These are phyloP conservation scores for Hypoxylon sp. DNA, from an alignment of 2,329 filamentous ascomycete genomes.

Conservation along the genomic window DNA sequence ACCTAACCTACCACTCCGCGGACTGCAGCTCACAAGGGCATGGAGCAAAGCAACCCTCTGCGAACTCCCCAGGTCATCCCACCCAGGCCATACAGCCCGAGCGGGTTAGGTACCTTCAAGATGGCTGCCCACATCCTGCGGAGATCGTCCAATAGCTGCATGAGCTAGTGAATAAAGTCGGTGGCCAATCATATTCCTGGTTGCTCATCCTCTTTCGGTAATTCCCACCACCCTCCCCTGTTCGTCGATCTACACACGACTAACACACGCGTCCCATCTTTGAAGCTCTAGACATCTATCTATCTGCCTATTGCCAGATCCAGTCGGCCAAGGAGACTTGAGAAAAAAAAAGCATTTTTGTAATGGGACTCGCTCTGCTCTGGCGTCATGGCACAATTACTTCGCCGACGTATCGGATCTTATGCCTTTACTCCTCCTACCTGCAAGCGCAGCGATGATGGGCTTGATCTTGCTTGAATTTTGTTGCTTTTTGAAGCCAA, in stretches of 20 bases:
- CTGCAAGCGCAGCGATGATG: slow-evolving; percentile 16
- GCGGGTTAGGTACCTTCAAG: slow-evolving; percentile 18
- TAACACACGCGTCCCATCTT: slow-evolving; percentile 32
- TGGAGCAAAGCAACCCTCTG: slow-evolving; percentile 19
- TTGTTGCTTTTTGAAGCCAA: slow-evolving; percentile 20
- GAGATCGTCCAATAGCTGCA: slow-evolving; percentile 40
- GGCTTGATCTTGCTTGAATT: slow-evolving; percentile 1
- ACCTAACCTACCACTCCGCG: too few relatives aligned
- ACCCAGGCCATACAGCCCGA: slow-evolving; percentile 20
- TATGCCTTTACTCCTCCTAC: background rate
- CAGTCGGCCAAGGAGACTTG: slow-evolving; percentile 3
- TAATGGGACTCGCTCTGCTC: slow-evolving; percentile 8
- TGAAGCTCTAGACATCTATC: slow-evolving; percentile 14
- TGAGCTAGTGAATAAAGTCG: slow-evolving; percentile 27
- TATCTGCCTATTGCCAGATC: slow-evolving; percentile 14
- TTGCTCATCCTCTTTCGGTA: slow-evolving; percentile 31
- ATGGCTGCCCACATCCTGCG: slow-evolving; percentile 33
- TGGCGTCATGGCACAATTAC: slow-evolving; percentile 12
- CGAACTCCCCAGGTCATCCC: slow-evolving; percentile 34
- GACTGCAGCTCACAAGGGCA: slow-evolving; percentile 31
- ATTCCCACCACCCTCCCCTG: slow-evolving; percentile 26
- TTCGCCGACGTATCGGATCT: slow-evolving; percentile 2
- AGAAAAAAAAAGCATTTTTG: slow-evolving; percentile 18
- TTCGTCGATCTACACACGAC: slow-evolving; percentile 34
- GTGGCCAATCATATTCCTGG: slow-evolving; percentile 37